A percentile compares a stretch with the other conserved stretches of the same genome.
These are phyloP conservation scores for Penicillium vulpinum DNA, from an alignment of 2,329 filamentous ascomycete species.

Conservation along the genomic window DNA sequence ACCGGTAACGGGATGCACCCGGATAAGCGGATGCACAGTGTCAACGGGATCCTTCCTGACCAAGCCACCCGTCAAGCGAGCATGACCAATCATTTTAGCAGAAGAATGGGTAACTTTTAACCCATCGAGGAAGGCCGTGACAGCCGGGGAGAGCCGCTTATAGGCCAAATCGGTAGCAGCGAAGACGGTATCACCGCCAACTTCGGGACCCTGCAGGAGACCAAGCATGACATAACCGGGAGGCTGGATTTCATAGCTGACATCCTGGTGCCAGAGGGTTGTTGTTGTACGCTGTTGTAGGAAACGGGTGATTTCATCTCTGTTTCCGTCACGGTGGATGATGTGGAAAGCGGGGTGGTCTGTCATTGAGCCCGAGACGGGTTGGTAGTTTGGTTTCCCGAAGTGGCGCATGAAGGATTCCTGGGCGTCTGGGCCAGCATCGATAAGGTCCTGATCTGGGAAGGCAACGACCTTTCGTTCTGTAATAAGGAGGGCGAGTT, in stretches of 20 bases:
- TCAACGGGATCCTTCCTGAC: conserved; percentile 48
- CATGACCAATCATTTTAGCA: conserved; percentile 47
- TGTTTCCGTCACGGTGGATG: conserved; percentile 48
- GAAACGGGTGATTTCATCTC: conserved; percentile 46
- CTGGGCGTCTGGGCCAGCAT: conserved; percentile 45
- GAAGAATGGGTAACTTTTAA: conserved; percentile 44
- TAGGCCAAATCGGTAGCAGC: conserved; percentile 49
- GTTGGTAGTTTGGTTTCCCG: conserved; percentile 49
- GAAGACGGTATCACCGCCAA: conserved; percentile 52
- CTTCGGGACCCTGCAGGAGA: conserved; percentile 52
- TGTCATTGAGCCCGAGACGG: conserved; percentile 44
- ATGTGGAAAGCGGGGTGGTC: conserved; percentile 49
- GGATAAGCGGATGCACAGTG: conserved; percentile 48
- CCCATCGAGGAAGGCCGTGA: conserved; percentile 41
- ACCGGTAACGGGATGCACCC: conserved; percentile 51
- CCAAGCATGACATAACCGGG: conserved; percentile 52
- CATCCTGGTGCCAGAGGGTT: conserved; percentile 52
- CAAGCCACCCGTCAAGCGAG: conserved; percentile 44
- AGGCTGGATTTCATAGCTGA: conserved; percentile 51
- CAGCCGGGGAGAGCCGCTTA: conserved; percentile 53
- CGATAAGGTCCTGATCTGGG: conserved; percentile 53
- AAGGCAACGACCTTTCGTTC: conserved; percentile 60
- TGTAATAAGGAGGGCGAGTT: conserved; percentile 65
- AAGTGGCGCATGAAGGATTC: conserved; percentile 49
- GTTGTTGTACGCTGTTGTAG: conserved; percentile 47